A percentile compares a stretch with the other conserved stretches of the same genome.
Evolutionary conservation across 2,329 filamentous ascomycete genomes (phyloP).

Genomic region (Ophiobolus disseminans): DNA sequence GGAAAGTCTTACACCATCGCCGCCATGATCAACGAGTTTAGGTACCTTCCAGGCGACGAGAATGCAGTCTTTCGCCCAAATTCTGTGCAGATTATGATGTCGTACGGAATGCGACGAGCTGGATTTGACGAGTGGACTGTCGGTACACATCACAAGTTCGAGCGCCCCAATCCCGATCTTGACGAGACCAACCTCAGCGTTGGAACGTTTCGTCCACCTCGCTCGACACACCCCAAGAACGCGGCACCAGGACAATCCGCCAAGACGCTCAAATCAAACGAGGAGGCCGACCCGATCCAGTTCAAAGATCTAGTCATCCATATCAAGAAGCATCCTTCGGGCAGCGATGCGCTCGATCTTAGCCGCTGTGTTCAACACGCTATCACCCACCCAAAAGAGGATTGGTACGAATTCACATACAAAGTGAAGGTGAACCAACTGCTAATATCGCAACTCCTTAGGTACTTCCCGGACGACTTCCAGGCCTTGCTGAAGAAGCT

Average conservation of each 20-base stretch:
- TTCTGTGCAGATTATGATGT: conserved; percentile 28
- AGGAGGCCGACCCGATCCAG: conserved; percentile 12
- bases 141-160: conserved; percentile 10
- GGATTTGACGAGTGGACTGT: conserved; percentile 21
- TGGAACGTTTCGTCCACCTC: conserved; percentile 26
- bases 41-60: conserved; percentile 6
- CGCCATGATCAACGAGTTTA: conserved; percentile 24
- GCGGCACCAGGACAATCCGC: background rate
- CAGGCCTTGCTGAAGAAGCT: conserved; percentile 23
- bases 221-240: conserved; percentile 20
- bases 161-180: conserved; percentile 4
- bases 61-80: conserved; percentile 10
- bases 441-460: too few species aligned
- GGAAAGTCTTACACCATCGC: conserved; percentile 14
- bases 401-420: too few species aligned
- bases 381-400: conserved; percentile 24
- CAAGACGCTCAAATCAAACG: conserved; percentile 2
- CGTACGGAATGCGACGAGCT: conserved; percentile 28
- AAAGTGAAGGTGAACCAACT: too few species aligned
- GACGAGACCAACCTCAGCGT: conserved; percentile 21
- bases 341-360: conserved; percentile 37
- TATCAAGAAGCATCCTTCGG: conserved; percentile 30
- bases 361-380: conserved; percentile 34
- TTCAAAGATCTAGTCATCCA: conserved; percentile 33
- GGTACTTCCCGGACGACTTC: conserved; percentile 34